Conservation (phyloP, 2,329 filamentous ascomycete species). For the Cercospora nicotianae region DNA sequence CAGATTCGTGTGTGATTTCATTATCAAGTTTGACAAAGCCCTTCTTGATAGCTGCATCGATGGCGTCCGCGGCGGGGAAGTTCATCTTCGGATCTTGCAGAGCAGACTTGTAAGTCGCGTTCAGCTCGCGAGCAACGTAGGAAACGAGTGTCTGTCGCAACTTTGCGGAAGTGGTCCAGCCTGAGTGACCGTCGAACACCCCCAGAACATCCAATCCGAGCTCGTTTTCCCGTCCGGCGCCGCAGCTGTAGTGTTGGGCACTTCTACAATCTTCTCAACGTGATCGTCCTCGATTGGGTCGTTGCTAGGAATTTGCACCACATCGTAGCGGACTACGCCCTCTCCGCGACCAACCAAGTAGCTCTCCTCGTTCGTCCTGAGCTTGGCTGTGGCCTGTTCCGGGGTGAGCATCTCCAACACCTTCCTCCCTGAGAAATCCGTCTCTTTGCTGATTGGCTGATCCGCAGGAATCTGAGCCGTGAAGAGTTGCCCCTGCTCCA, state of each 20-base stretch:
- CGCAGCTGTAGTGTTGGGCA: conserved; percentile 63
- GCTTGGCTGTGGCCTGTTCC: conserved; percentile 86
- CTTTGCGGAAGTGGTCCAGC: conserved; percentile 97
- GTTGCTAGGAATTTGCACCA: conserved; percentile 93
- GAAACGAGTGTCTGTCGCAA: conserved; percentile 88
- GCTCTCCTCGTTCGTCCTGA: conserved; percentile 86
- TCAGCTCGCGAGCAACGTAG: conserved; percentile 89
- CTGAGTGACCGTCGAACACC: conserved; percentile 95
- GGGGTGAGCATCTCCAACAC: conserved; percentile 95
- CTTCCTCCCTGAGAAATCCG: conserved; percentile 77
- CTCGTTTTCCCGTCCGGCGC: conserved; percentile 57
- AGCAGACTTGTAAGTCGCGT: conserved; percentile 82
- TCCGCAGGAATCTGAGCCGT: conserved; percentile 84
- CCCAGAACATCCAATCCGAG: conserved; percentile 99
- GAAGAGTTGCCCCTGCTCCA: conserved; percentile 87
- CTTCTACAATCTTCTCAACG: conserved; percentile 94
- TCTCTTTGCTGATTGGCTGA: conserved; percentile 83
- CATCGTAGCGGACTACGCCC: conserved; percentile 90
- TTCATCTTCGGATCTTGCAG: conserved; percentile 56
- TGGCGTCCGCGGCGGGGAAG: conserved; percentile 73
- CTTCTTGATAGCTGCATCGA: conserved; percentile 88
- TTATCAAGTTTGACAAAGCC: conserved; percentile 87
- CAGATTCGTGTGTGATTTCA: conserved; percentile 91
- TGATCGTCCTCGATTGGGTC: conserved; percentile 98
- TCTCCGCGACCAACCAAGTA: conserved; percentile 85